These are phyloP conservation scores for Tagetes erecta DNA, from an alignment of 129 eudicot species.

Conservation along the genomic window DNA sequence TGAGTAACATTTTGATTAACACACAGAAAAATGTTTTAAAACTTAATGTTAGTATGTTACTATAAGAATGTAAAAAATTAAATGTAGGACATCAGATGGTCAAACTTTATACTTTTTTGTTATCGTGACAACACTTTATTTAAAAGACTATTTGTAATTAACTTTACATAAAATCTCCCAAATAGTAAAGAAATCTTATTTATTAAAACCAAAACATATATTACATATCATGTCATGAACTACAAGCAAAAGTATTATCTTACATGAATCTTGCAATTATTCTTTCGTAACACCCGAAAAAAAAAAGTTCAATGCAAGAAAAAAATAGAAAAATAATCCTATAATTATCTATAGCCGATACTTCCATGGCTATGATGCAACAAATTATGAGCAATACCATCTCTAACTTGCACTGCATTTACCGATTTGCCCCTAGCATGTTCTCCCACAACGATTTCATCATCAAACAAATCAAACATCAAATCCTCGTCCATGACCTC, in stretches of 20 bases:
- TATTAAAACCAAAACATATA: background rate
- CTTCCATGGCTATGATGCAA: constrained; percentile 45
- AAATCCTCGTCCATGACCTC: constrained; percentile 47
- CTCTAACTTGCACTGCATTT: constrained; percentile 54
- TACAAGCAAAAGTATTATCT: background rate
- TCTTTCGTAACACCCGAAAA: background rate
- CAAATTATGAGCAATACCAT: constrained; percentile 66
- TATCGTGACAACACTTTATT: too few species aligned
- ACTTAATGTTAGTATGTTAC: too few species aligned
- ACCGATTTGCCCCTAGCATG: constrained; percentile 42
- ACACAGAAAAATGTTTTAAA: too few species aligned
- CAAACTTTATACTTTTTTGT: too few species aligned
- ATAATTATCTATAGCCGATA: constrained; percentile 13
- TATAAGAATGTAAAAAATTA: too few species aligned
- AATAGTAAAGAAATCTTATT: too few species aligned
- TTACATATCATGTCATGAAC: background rate
- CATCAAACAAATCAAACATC: constrained; percentile 61
- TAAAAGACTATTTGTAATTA: too few species aligned
- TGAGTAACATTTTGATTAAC: too few species aligned
- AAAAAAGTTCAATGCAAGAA: background rate
- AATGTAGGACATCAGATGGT: too few species aligned
- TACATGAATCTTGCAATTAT: constrained; percentile 14
- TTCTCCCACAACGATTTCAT: constrained; percentile 48
- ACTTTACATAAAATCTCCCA: background rate
- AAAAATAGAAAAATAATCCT: background rate